These are phyloP conservation scores for Durotheca rogersii DNA, from an alignment of 495 filamentous ascomycete genomes.

Conservation along the genomic window DNA sequence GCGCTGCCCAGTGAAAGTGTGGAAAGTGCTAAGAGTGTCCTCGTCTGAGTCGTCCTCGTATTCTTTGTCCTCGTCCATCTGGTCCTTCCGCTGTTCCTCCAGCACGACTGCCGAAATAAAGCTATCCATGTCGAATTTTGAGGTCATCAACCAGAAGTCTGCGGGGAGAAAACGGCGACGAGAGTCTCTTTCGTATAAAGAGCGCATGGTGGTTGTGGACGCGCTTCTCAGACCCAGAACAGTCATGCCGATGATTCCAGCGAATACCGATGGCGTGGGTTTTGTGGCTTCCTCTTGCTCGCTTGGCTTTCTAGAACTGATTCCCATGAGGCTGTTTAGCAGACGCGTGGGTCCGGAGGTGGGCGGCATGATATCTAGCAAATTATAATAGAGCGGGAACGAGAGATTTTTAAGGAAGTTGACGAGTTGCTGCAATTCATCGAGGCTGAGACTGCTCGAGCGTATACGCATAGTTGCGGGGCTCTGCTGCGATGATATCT, in stretches of 20 bases:
- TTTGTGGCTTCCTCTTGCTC: slow-evolving; percentile 15
- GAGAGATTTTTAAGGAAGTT: slow-evolving; percentile 90
- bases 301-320: slow-evolving; percentile 14
- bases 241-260: slow-evolving; percentile 66
- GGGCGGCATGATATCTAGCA: slow-evolving; percentile 54
- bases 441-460: slow-evolving; percentile 67
- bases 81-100: slow-evolving; percentile 74
- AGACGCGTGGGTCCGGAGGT: slow-evolving; percentile 10
- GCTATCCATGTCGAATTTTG: slow-evolving; percentile 83
- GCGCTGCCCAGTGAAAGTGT: slow-evolving; percentile 28
- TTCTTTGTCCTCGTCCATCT: slow-evolving; percentile 31
- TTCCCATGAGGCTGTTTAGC: slow-evolving; percentile 20
- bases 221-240: slow-evolving; percentile 77
- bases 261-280: slow-evolving; percentile 21
- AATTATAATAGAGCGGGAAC: slow-evolving; percentile 86
- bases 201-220: slow-evolving; percentile 77
- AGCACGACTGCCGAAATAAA: slow-evolving; percentile 84
- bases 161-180: slow-evolving; percentile 76
- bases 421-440: slow-evolving; percentile 71
- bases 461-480: slow-evolving; percentile 50
- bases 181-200: slow-evolving; percentile 94
- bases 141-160: slow-evolving; percentile 93
- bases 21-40: slow-evolving; percentile 18
- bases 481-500: slow-evolving; percentile 34
- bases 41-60: slow-evolving; percentile 29